Base-by-base conservation (phyloP, 1,284 basidiomycete genomes). In the Ceratobasidium sp. region DNA sequence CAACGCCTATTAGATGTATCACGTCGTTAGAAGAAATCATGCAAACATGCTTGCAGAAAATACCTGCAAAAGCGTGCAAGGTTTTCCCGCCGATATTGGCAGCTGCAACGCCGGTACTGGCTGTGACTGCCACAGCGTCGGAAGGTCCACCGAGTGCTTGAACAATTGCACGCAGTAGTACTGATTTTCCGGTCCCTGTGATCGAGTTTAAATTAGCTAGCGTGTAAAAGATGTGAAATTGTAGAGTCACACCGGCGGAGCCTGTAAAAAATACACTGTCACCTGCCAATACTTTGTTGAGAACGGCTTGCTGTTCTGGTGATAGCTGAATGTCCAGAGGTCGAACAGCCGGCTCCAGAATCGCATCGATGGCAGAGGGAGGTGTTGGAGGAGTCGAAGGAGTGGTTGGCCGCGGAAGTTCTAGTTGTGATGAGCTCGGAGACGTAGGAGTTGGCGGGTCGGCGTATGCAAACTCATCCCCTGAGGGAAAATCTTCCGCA, bases 31-130 rank as follows among this genome's bases (percentile, higher is more conserved):
- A n/a, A n/a, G n/a, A n/a, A n/a, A n/a, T n/a, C n/a, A n/a, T n/a
- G n/a, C n/a, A n/a, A n/a, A n/a, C n/a, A 57, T 26, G 78, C 82
- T 0, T 82, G 81, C 75, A 83, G 82, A 30, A 18, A 82, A 82
- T 0, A 44, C 73, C 86, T 1, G 93, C 90, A 83, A 96, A 99
- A 2, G 95, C 96, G 80, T 98, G 96, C 21, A 98, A 85, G 0
- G 96, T 98, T 38, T 91, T 88, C 28, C 97, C 96, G 6, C 95
- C 95, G 73, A 98, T 95, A 78, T 98, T 98, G 78, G 95, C 92
- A 0, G 94, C 94, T 1, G 97, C 96, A 75, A 98, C 96, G 41
- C 96, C 96, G 0, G 89, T 90, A 9, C 93, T 94, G 6, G 96
- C 96, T 0, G 95, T 98, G 64, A 98, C 88, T 2, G 91, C 95